A percentile compares a stretch with the other conserved stretches of the same genome.
Evolutionary conservation across 306 rosid genomes (phyloP).

Genomic region (Spatholobus suberectus): DNA sequence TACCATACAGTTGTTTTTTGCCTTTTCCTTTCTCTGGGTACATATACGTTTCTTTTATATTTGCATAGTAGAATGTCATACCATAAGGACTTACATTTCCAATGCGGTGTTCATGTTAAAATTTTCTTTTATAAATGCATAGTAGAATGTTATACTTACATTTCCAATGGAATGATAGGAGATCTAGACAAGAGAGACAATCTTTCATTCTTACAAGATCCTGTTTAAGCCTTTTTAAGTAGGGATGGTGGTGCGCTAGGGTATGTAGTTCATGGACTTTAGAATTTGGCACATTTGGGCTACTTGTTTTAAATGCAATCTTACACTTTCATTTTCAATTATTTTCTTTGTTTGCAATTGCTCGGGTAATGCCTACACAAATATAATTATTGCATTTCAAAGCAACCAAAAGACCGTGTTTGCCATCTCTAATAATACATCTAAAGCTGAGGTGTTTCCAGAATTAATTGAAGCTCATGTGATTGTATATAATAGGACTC

Average conservation of each 20-base stretch:
- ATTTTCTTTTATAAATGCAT: background rate
- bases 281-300: constrained; percentile 20
- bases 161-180: constrained; percentile 74
- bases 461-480: constrained; percentile 58
- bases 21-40: background rate
- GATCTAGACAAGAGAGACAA: constrained; percentile 90
- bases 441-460: constrained; percentile 77
- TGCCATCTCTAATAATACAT: constrained; percentile 62
- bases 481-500: background rate
- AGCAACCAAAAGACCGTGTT: constrained; percentile 73
- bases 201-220: constrained; percentile 77
- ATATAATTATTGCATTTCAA: constrained; percentile 87
- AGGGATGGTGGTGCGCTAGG: constrained; percentile 71
- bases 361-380: constrained; percentile 88
- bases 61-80: constrained; percentile 7
- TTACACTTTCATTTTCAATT: constrained; percentile 41
- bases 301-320: constrained; percentile 28
- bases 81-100: background rate
- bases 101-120: background rate
- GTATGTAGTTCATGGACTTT: constrained; percentile 50
- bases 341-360: constrained; percentile 29
- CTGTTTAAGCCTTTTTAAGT: constrained; percentile 77
- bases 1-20: background rate
- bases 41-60: background rate
- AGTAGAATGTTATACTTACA: constrained; percentile 3